Percentiles rank a stretch among this genome's conserved stretches.
phyloP scores from a whole-genome alignment of 2,329 filamentous ascomycete genomes.

The Sporothrix brasiliensis region DNA sequence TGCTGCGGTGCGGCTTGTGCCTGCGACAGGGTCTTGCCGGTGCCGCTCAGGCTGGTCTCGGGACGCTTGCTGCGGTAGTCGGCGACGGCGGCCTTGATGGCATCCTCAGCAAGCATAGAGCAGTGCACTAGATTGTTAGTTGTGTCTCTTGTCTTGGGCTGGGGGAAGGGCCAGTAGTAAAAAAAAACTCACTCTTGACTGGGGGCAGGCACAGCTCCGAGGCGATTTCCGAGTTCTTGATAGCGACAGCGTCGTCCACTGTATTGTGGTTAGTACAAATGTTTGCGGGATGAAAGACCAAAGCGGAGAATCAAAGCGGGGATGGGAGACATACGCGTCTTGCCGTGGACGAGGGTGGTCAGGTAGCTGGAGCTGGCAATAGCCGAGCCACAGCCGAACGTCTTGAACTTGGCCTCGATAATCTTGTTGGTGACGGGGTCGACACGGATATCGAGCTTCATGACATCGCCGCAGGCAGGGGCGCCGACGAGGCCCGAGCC shows the following conservation, averaged over 20 bases:
- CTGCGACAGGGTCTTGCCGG: conserved; percentile 43
- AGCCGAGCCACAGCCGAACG: conserved; percentile 90
- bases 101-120: conserved; percentile 89
- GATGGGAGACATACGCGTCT: conserved; percentile 59
- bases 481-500: conserved; percentile 90
- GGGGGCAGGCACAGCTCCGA: conserved; percentile 90
- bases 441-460: conserved; percentile 92
- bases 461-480: conserved; percentile 89
- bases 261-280: not conserved
- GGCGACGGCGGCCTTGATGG: conserved; percentile 87
- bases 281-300: too few relatives aligned
- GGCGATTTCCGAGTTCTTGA: conserved; percentile 97
- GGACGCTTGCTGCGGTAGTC: conserved; percentile 94
- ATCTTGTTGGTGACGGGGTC: conserved; percentile 87
- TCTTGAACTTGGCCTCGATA: conserved; percentile 96
- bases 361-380: conserved; percentile 95
- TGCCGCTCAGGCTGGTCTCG: conserved; percentile 78
- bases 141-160: conserved; percentile 41
- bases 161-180: conserved; percentile 74
- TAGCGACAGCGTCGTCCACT: conserved; percentile 85
- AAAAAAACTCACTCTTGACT: conserved; percentile 77
- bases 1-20: conserved; percentile 27
- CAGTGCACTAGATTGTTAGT: conserved; percentile 69
- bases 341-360: conserved; percentile 83
- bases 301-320: not conserved